phyloP scores from a whole-genome alignment of 495 filamentous ascomycete species.

The Aspergillus coremiiformis region DNA sequence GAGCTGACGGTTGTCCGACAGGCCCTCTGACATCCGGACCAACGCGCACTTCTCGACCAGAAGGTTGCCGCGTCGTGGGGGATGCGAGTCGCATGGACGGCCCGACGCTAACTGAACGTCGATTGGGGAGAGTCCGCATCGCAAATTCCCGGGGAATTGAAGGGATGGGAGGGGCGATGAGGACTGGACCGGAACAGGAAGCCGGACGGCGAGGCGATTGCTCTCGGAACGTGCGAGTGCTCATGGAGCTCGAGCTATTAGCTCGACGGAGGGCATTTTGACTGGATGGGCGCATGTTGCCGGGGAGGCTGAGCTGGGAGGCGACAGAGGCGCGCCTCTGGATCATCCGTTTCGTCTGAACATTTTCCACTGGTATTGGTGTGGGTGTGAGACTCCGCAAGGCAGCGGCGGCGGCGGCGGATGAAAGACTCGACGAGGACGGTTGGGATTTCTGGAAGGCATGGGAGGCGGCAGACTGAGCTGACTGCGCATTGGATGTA shows the following conservation, averaged over 20 bases:
- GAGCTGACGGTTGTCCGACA: constrained; percentile 13
- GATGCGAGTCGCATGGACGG: constrained; percentile 43
- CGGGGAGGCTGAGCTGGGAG: constrained; percentile 49
- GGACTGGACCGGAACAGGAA: constrained; percentile 31
- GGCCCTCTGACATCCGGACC: constrained; percentile 32
- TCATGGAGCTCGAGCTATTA: constrained; percentile 74
- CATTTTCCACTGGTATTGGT: constrained; percentile 68
- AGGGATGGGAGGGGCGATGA: constrained; percentile 62
- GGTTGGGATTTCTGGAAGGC: constrained; percentile 66
- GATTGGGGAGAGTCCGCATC: constrained; percentile 22
- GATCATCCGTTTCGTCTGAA: constrained; percentile 79
- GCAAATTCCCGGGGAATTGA: constrained; percentile 50
- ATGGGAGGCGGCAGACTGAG: constrained; percentile 67
- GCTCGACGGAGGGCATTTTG: constrained; percentile 50
- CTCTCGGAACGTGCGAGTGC: constrained; percentile 72
- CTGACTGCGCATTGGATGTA: constrained; percentile 54
- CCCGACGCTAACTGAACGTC: constrained; percentile 49
- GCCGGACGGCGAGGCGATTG: constrained; percentile 51
- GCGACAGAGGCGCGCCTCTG: constrained; percentile 63
- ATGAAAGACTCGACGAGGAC: constrained; percentile 61
- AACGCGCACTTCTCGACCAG: constrained; percentile 35
- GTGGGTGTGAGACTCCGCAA: constrained; percentile 67
- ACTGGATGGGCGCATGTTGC: constrained; percentile 31
- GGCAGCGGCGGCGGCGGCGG: constrained; percentile 77
- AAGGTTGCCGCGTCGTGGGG: constrained; percentile 29